Conservation (phyloP, 805 yeast species). For the Schwanniomyces sp. region DNA sequence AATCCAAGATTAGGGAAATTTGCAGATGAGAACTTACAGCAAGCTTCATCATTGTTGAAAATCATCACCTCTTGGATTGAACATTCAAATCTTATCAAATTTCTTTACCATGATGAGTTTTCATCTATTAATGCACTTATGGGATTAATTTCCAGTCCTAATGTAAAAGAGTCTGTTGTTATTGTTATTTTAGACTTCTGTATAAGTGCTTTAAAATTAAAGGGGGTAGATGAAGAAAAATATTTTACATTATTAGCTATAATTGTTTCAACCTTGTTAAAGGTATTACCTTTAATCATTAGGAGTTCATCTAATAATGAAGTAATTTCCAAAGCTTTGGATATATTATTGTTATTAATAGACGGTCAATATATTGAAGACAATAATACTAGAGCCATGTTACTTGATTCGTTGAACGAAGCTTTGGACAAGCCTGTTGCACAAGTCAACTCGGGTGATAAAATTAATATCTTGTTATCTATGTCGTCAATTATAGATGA, state of each 20-base stretch:
- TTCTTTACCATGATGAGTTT: conserved; percentile 56
- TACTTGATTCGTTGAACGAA: conserved; percentile 57
- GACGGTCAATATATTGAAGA: conserved; percentile 59
- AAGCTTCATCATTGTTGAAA: conserved; percentile 74
- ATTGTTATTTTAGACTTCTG: conserved; percentile 55
- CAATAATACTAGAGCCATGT: conserved; percentile 48
- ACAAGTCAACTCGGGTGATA: conserved; percentile 52
- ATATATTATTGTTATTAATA: conserved; percentile 51
- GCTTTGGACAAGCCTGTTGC: conserved; percentile 60
- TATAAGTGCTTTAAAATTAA: conserved; percentile 38
- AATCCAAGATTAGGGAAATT: conserved; percentile 66
- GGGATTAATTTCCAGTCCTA: conserved; percentile 48
- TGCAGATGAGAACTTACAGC: conserved; percentile 76
- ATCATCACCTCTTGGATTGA: conserved; percentile 59
- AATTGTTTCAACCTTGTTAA: conserved; percentile 58
- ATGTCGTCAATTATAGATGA: conserved; percentile 54
- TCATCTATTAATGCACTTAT: conserved; percentile 57
- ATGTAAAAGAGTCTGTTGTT: conserved; percentile 69
- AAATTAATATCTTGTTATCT: conserved; percentile 56
- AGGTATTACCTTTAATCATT: conserved; percentile 51
- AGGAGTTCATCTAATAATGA: conserved; percentile 40
- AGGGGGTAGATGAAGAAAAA: conserved; percentile 32
- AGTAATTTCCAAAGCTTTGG: conserved; percentile 52
- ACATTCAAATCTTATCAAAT: conserved; percentile 42
- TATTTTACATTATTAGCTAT: conserved; percentile 52